phyloP scores from a whole-genome alignment of 1,284 basidiomycete species.

The Austropuccinia psidii region DNA sequence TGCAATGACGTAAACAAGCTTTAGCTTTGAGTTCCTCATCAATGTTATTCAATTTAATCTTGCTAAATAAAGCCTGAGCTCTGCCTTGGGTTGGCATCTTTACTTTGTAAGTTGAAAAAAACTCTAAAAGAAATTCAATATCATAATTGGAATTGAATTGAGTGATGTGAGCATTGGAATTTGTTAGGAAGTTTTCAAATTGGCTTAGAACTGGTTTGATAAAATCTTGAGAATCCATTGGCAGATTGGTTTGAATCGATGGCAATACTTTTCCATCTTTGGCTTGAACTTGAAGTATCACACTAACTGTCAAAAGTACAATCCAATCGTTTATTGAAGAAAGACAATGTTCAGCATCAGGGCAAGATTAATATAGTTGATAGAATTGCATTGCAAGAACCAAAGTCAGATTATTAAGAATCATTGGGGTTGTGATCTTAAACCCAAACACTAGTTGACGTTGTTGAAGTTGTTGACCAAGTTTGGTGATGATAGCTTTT shows the following conservation, averaged over 20 bases:
- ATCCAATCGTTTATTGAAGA: conserved; percentile 26
- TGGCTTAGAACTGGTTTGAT: conserved; percentile 8
- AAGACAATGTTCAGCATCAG: background rate
- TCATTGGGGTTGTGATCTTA: conserved; percentile 33
- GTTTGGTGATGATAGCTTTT: too few relatives aligned
- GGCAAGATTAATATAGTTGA: background rate
- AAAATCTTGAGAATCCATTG: too few relatives aligned
- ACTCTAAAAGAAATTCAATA: conserved; percentile 1
- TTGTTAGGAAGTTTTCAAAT: conserved; percentile 1
- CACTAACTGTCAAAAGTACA: conserved; percentile 18
- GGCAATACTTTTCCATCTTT: conserved; percentile 4
- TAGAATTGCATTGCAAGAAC: conserved; percentile 24
- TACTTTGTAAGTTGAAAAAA: background rate
- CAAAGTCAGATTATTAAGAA: conserved; percentile 31
- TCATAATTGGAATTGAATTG: conserved; percentile 3
- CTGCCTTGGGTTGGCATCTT: background rate
- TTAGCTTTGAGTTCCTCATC: background rate
- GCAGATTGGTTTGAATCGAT: background rate
- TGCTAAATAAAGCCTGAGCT: background rate
- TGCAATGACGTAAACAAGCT: conserved; percentile 11
- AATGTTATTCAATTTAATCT: background rate
- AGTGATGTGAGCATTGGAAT: background rate
- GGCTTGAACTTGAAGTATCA: conserved; percentile 27
- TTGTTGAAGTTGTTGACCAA: background rate
- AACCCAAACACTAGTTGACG: conserved; percentile 26